phyloP scores from a whole-genome alignment of 2,329 filamentous ascomycete species.

The Epichloe glyceriae region DNA sequence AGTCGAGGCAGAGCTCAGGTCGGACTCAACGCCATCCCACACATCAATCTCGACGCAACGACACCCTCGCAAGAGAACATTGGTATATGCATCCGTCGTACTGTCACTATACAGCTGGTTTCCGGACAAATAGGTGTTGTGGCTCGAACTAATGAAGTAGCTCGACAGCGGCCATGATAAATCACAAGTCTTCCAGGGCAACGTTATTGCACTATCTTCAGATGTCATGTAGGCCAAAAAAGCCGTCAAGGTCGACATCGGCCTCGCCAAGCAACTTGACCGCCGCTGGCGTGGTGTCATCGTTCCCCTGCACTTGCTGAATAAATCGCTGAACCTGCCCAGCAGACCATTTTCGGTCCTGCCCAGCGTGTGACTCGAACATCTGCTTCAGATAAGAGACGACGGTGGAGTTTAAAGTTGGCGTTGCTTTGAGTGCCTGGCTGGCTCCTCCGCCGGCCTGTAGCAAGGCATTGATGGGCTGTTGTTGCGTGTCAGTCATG shows the following conservation, averaged over 20 bases:
- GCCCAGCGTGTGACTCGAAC: slow-evolving; percentile 30
- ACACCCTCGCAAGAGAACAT: slow-evolving; percentile 70
- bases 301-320: slow-evolving; percentile 31
- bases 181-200: slow-evolving; percentile 29
- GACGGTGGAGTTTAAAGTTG: slow-evolving; percentile 27
- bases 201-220: slow-evolving; percentile 28
- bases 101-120: slow-evolving; percentile 79
- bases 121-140: slow-evolving; percentile 87
- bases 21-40: slow-evolving; percentile 77
- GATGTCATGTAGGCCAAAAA: slow-evolving; percentile 45
- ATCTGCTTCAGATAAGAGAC: slow-evolving; percentile 32
- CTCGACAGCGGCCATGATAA: slow-evolving; percentile 71
- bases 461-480: slow-evolving; percentile 16
- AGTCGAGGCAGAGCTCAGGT: slow-evolving; percentile 44
- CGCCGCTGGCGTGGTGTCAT: slow-evolving; percentile 16
- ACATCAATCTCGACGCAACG: slow-evolving; percentile 91
- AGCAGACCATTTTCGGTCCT: slow-evolving; percentile 30
- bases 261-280: slow-evolving; percentile 14
- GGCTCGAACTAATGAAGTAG: slow-evolving; percentile 89
- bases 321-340: slow-evolving; percentile 34
- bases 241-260: slow-evolving; percentile 33
- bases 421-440: slow-evolving; percentile 26
- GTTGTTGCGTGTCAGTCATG: slow-evolving; percentile 2
- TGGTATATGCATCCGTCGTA: slow-evolving; percentile 78
- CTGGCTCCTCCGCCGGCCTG: slow-evolving; percentile 37